Evolutionary conservation across 176 grass and related monocot genomes (phyloP).

Genomic region (Paspalum vaginatum): DNA sequence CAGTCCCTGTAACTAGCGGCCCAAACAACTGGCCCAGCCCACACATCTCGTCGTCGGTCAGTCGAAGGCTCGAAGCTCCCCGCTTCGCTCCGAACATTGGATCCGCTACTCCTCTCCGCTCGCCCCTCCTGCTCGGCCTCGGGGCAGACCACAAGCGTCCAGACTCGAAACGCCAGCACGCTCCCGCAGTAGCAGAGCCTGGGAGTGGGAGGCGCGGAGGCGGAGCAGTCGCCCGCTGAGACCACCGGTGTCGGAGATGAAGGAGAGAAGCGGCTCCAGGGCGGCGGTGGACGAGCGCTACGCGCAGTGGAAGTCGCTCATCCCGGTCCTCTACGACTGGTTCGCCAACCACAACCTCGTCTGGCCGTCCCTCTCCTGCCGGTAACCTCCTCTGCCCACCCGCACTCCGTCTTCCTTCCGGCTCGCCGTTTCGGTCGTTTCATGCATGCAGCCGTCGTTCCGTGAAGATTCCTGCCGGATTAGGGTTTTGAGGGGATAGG

Average conservation of each 20-base stretch:
- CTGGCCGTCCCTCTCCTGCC: conserved; percentile 92
- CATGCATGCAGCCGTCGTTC: background rate
- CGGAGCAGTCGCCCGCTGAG: conserved; percentile 31
- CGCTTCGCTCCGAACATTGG: background rate
- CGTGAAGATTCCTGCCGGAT: background rate
- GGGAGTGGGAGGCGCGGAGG: conserved; percentile 24
- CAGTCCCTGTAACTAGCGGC: background rate
- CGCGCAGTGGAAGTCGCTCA: conserved; percentile 83
- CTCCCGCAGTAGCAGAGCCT: conserved; percentile 31
- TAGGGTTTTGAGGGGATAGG: conserved; percentile 43
- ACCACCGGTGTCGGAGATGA: conserved; percentile 46
- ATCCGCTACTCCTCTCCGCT: background rate
- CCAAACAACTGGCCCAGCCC: background rate
- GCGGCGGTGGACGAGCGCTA: conserved; percentile 79
- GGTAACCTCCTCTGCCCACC: conserved; percentile 39
- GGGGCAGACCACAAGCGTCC: background rate
- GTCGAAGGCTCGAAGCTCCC: background rate
- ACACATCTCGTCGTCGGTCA: background rate
- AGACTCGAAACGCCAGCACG: conserved; percentile 16
- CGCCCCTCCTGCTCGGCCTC: background rate
- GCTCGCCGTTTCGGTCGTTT: background rate
- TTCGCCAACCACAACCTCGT: conserved; percentile 92
- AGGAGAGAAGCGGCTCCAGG: conserved; percentile 54
- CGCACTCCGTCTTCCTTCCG: background rate
- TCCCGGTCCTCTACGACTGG: conserved; percentile 96